Conservation (phyloP, 768 basidiomycete species). For the Tylopilus balloui region DNA sequence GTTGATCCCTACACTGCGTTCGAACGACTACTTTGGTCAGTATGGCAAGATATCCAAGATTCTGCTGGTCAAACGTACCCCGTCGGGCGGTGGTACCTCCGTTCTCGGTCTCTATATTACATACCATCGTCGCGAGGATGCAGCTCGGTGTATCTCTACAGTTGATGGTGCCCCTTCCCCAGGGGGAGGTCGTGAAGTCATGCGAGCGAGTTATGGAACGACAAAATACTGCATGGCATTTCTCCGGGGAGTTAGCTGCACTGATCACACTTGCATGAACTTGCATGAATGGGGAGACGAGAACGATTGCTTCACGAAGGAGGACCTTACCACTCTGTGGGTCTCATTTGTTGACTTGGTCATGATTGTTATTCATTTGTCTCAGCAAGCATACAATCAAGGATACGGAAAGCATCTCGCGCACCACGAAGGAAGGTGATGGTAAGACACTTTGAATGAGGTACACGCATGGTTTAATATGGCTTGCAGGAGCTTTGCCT, state of each 20-base stretch:
- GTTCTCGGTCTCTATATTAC: slow-evolving; percentile 96
- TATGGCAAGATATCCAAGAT: slow-evolving; percentile 98
- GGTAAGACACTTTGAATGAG: slow-evolving; percentile 32
- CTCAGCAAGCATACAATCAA: slow-evolving; percentile 89
- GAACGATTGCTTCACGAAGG: slow-evolving; percentile 95
- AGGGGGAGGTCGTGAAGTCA: slow-evolving; percentile 81
- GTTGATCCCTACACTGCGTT: slow-evolving; percentile 90
- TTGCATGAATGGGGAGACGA: slow-evolving; percentile 99
- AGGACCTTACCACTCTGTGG: slow-evolving; percentile 89
- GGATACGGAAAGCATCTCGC: slow-evolving; percentile 69
- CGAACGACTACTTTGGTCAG: slow-evolving; percentile 95
- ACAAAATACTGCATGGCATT: slow-evolving; percentile 98
- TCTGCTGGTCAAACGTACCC: slow-evolving; percentile 83
- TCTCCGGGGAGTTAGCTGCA: slow-evolving; percentile 78
- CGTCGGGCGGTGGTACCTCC: slow-evolving; percentile 65
- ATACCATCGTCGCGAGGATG: slow-evolving; percentile 91
- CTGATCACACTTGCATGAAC: slow-evolving; percentile 88
- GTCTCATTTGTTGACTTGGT: slow-evolving; percentile 26
- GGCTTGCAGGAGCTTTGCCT: slow-evolving; percentile 48
- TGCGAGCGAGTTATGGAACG: slow-evolving; percentile 93
- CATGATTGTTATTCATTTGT: slow-evolving; percentile 1
- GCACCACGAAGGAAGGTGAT: slow-evolving; percentile 56
- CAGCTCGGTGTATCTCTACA: slow-evolving; percentile 85
- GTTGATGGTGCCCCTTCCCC: slow-evolving; percentile 91
- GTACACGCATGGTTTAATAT: slow-evolving; percentile 6